Percentiles rank a stretch among this genome's conserved stretches.
phyloP scores from a whole-genome alignment of 225 moss, liverwort and hornwort species.

The Ulota crispa region DNA sequence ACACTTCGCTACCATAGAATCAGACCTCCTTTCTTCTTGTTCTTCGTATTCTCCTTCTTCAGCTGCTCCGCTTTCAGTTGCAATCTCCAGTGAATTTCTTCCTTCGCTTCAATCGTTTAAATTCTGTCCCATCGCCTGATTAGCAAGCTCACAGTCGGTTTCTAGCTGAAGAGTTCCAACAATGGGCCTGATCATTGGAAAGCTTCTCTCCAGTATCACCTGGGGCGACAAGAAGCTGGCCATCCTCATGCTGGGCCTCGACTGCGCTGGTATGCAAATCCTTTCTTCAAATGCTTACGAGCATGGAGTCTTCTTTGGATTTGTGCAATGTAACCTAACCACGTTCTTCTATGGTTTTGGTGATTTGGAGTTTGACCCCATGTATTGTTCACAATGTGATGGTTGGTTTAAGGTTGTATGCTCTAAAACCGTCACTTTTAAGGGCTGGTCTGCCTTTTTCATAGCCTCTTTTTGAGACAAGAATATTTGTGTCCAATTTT shows the following conservation, averaged over 20 bases:
- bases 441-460: no score
- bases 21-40: background rate
- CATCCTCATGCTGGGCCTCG: conserved; percentile 29
- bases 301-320: background rate
- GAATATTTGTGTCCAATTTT: no score
- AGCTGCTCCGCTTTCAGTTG: background rate
- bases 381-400: background rate
- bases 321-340: background rate
- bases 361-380: background rate
- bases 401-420: no score
- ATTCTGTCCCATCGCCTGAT: background rate
- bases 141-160: no score
- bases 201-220: conserved; percentile 19
- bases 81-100: background rate
- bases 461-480: no score
- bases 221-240: conserved; percentile 29
- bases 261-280: conserved; percentile 20
- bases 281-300: background rate
- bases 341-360: background rate
- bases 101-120: background rate
- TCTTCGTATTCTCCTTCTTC: background rate
- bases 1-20: background rate
- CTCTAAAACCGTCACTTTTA: no score
- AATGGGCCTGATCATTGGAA: conserved; percentile 22
- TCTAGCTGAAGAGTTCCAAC: background rate